Percentiles rank a stretch among this genome's conserved stretches.
phyloP scores from a whole-genome alignment of 1,284 basidiomycete species.

The Cutaneotrichosporon sp. region DNA sequence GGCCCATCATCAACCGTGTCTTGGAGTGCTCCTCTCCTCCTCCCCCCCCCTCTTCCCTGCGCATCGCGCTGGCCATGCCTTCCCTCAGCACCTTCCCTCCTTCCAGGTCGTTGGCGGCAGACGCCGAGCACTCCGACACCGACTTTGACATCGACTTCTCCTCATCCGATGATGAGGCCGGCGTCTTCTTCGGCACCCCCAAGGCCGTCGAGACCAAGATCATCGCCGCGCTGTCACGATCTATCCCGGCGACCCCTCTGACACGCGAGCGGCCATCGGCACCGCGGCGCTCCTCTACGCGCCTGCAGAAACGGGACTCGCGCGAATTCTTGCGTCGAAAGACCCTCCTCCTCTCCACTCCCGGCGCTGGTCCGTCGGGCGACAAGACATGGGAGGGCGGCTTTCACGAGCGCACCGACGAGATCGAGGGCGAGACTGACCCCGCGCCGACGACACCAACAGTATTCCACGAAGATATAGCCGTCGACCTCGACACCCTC shows the following conservation, averaged over 20 bases:
- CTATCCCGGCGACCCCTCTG: conserved; percentile 14
- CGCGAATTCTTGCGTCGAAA: conserved; percentile 39
- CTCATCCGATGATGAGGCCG: conserved; percentile 34
- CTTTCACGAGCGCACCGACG: conserved; percentile 19
- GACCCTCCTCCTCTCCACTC: conserved; percentile 31
- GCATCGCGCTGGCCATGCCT: background rate
- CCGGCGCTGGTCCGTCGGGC: conserved; percentile 5
- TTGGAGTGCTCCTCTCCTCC: too few relatives aligned
- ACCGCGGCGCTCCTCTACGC: conserved; percentile 12
- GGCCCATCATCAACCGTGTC: too few relatives aligned
- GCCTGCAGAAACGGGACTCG: conserved; percentile 37
- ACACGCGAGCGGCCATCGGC: conserved; percentile 3
- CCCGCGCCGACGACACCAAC: background rate
- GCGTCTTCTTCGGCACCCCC: conserved; percentile 42
- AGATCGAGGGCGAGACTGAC: conserved; percentile 5
- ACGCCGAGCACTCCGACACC: conserved; percentile 1
- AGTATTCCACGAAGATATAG: conserved; percentile 20
- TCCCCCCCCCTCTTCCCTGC: background rate
- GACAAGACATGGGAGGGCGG: conserved; percentile 28
- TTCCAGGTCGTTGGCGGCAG: background rate
- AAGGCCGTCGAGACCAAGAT: conserved; percentile 29
- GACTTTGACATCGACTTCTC: conserved; percentile 15
- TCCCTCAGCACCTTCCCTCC: background rate
- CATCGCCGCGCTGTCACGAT: conserved; percentile 30
- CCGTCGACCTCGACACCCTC: conserved; percentile 22